Conservation (phyloP, 2,329 filamentous ascomycete genomes). For the Colletotrichum echinochloae region DNA sequence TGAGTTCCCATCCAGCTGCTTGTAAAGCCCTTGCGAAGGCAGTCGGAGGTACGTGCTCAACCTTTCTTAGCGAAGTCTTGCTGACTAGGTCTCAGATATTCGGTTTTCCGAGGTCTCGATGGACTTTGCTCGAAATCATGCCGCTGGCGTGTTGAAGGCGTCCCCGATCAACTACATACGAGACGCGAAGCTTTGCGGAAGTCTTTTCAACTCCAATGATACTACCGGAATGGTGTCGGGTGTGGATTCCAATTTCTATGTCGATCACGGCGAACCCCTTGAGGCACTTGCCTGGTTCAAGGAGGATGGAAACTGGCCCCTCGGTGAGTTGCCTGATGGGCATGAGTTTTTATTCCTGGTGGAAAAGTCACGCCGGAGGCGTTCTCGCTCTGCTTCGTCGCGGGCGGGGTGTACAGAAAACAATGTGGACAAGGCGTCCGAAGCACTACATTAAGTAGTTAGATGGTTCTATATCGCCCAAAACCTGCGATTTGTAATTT, state of each 20-base stretch:
- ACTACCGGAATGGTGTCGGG: conserved; percentile 48
- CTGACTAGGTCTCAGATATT: conserved; percentile 37
- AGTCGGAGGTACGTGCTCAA: conserved; percentile 45
- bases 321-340: conserved; percentile 43
- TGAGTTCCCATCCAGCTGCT: conserved; percentile 55
- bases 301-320: conserved; percentile 40
- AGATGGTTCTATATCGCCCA: neutral
- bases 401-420: neutral
- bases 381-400: neutral
- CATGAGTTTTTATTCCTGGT: conserved; percentile 37
- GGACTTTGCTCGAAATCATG: conserved; percentile 47
- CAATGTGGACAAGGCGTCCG: neutral
- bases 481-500: neutral
- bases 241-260: conserved; percentile 52
- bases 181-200: conserved; percentile 52
- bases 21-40: conserved; percentile 49
- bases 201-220: conserved; percentile 48
- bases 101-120: conserved; percentile 43
- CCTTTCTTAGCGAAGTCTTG: neutral
- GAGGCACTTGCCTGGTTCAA: conserved; percentile 33
- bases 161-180: conserved; percentile 54
- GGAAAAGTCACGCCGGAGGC: neutral
- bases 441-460: neutral
- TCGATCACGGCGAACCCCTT: conserved; percentile 52
- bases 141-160: conserved; percentile 48